Evolutionary conservation across 257 asterid genomes (phyloP).

Genomic region (Ajuga chamaepitys): DNA sequence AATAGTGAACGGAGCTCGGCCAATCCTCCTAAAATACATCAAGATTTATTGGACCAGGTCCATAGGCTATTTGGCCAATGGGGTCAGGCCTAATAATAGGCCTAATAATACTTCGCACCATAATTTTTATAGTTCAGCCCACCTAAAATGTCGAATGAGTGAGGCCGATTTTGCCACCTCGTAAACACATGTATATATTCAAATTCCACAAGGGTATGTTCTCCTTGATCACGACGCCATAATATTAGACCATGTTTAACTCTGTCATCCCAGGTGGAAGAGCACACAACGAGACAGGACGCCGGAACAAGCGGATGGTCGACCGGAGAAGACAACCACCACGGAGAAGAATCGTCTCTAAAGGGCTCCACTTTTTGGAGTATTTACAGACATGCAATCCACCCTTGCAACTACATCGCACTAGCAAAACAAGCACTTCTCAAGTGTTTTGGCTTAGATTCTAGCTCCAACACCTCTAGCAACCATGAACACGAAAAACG

Average conservation of each 20-base stretch:
- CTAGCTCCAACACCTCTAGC: slow-evolving; percentile 20
- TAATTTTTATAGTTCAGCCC: too few relatives aligned
- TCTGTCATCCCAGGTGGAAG: slow-evolving; percentile 27
- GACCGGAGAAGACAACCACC: slow-evolving; percentile 19
- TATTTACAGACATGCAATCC: slow-evolving; percentile 26
- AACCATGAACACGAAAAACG: slow-evolving; percentile 27
- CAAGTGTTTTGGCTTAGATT: slow-evolving; percentile 59
- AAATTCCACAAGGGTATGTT: too few relatives aligned
- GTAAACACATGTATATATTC: too few relatives aligned
- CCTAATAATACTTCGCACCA: too few relatives aligned
- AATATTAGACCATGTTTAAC: background rate
- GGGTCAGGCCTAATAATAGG: too few relatives aligned
- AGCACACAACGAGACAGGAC: slow-evolving; percentile 12
- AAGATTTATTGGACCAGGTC: too few relatives aligned
- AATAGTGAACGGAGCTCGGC: too few relatives aligned
- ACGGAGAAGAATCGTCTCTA: slow-evolving; percentile 20
- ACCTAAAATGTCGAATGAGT: too few relatives aligned
- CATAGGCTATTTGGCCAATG: too few relatives aligned
- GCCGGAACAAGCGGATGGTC: slow-evolving; percentile 22
- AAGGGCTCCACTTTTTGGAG: slow-evolving; percentile 18
- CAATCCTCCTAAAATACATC: too few relatives aligned
- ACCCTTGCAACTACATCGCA: slow-evolving; percentile 57
- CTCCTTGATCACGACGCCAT: too few relatives aligned
- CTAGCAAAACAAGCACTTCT: slow-evolving; percentile 44
- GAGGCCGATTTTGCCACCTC: too few relatives aligned